These are phyloP conservation scores for Mrakia gelida DNA, from an alignment of 768 basidiomycete species.

Conservation along the genomic window DNA sequence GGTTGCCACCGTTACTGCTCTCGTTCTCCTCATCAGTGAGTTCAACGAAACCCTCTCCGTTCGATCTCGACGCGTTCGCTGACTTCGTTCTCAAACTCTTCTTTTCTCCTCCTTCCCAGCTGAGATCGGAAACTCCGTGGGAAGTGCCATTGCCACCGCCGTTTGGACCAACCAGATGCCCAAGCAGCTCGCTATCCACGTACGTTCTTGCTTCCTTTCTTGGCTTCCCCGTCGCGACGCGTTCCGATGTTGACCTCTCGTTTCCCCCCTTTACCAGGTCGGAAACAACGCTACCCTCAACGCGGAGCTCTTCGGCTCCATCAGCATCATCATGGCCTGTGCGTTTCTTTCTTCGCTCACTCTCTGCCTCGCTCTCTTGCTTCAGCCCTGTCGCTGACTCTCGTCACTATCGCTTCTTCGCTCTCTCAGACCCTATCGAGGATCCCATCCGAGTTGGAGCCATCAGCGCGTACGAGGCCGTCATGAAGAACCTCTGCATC, in stretches of 20 bases:
- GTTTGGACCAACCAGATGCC: constrained; percentile 70
- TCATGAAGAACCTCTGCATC: constrained; percentile 50
- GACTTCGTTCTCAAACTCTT: too few species aligned
- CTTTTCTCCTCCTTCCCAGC: constrained; percentile 34
- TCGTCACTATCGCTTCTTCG: not conserved
- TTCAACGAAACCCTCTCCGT: too few species aligned
- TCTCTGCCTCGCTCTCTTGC: not conserved
- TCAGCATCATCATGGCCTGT: constrained; percentile 51
- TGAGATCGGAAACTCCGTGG: constrained; percentile 64
- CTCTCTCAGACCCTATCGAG: constrained; percentile 41
- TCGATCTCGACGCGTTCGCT: too few species aligned
- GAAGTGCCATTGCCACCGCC: constrained; percentile 62
- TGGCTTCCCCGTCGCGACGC: not conserved
- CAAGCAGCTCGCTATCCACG: constrained; percentile 53
- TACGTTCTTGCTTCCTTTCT: constrained; percentile 47
- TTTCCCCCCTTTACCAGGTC: constrained; percentile 37
- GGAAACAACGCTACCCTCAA: constrained; percentile 48
- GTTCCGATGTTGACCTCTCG: not conserved
- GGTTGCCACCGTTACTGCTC: constrained; percentile 61
- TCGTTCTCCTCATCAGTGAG: constrained; percentile 57
- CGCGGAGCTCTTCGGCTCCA: constrained; percentile 55
- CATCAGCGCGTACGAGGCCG: constrained; percentile 52
- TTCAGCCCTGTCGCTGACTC: not conserved
- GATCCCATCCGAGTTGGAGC: constrained; percentile 63
- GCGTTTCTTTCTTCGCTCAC: not conserved